Evolutionary conservation across 768 basidiomycete species (phyloP).

Genomic region (Calocera cornea): DNA sequence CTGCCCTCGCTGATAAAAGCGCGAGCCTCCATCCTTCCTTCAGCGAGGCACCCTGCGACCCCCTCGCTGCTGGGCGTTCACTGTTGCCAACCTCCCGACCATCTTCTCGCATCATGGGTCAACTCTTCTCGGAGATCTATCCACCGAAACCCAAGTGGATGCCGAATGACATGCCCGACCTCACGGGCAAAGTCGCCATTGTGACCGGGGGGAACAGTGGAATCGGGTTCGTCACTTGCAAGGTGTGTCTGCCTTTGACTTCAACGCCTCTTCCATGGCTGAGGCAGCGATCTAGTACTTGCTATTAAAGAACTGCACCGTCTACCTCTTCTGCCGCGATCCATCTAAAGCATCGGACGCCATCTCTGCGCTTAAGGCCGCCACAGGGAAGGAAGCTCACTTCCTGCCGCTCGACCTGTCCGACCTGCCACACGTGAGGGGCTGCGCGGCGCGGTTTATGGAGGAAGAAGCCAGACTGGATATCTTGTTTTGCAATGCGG

Average conservation of each 20-base stretch:
- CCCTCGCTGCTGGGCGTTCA: too few relatives aligned
- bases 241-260: conserved; percentile 5
- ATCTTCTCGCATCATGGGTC: neutral
- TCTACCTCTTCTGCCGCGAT: conserved; percentile 38
- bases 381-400: conserved; percentile 32
- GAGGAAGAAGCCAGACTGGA: neutral
- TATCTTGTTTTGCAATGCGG: conserved; percentile 3
- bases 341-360: conserved; percentile 33
- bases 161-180: conserved; percentile 15
- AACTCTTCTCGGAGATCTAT: neutral
- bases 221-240: conserved; percentile 14
- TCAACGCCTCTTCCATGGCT: too few relatives aligned
- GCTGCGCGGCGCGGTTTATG: conserved; percentile 29
- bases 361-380: conserved; percentile 37
- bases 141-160: conserved; percentile 13
- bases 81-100: neutral
- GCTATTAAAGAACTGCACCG: conserved; percentile 46
- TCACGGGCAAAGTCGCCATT: conserved; percentile 15
- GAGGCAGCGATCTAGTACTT: conserved; percentile 17
- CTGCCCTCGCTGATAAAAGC: too few relatives aligned
- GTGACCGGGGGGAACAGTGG: conserved; percentile 17
- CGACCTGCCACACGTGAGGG: conserved; percentile 32
- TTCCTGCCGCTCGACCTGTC: conserved; percentile 36
- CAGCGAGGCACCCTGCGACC: too few relatives aligned
- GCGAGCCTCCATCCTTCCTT: too few relatives aligned